These are phyloP conservation scores for Gnaphalium uliginosum DNA, from an alignment of 129 eudicot species.

Conservation along the genomic window DNA sequence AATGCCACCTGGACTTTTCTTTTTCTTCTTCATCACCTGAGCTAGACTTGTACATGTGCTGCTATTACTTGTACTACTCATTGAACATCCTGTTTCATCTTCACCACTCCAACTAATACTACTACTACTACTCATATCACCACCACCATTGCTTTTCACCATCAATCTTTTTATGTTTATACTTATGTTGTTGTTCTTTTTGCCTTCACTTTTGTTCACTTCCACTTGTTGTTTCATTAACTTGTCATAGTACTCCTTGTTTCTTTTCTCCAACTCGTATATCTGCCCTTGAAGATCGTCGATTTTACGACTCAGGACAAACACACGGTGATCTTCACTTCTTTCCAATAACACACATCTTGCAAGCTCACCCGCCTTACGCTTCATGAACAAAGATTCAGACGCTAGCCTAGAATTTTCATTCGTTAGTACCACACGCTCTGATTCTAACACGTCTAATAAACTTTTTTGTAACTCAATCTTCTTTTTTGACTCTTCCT, in stretches of 20 bases:
- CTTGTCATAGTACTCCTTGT: conserved; percentile 67
- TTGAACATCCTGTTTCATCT: conserved; percentile 38
- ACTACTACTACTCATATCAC: conserved; percentile 38
- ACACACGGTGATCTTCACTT: conserved; percentile 73
- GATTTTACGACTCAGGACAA: conserved; percentile 56
- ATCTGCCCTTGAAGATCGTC: conserved; percentile 80
- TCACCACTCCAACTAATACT: conserved; percentile 48
- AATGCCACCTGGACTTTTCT: conserved; percentile 22
- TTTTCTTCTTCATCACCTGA: conserved; percentile 38
- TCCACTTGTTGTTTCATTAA: conserved; percentile 46
- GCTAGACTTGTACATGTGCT: conserved; percentile 43
- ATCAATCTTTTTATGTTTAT: conserved; percentile 25
- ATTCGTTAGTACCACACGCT: conserved; percentile 63
- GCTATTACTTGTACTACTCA: conserved; percentile 35
- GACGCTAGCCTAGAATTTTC: conserved; percentile 65
- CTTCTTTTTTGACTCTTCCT: conserved; percentile 56
- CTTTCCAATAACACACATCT: conserved; percentile 59
- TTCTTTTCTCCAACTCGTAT: conserved; percentile 60
- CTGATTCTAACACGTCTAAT: conserved; percentile 78
- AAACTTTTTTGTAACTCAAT: conserved; percentile 70
- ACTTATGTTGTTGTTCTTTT: conserved; percentile 30
- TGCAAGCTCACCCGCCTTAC: conserved; percentile 79
- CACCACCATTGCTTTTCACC: conserved; percentile 24
- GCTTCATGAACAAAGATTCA: conserved; percentile 70
- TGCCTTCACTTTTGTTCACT: conserved; percentile 23